Evolutionary conservation across 2,329 filamentous ascomycete genomes (phyloP), one percentile per base, ranked within the genome.

Genomic region (Pseudophaeomoniella oleicola): DNA sequence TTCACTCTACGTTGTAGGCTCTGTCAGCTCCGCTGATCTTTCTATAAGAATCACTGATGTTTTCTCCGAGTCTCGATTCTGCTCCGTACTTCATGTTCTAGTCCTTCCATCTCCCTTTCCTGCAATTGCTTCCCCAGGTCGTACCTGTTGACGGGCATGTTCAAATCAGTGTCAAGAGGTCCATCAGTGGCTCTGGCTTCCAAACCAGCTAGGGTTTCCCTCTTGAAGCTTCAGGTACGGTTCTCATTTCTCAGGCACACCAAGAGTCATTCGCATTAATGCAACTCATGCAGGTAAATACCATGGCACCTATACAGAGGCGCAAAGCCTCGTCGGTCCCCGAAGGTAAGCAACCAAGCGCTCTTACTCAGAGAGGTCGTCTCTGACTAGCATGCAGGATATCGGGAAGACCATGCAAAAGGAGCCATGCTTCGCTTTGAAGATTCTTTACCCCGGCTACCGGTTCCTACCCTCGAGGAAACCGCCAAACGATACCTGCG

Each of bases 351-450:
- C 51, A 33, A 18, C 29, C 44, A 47, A 48, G 49, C 42, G 50
- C 45, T 44, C 38, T 16, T 34, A 35, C 31, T 17, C 14, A 15
- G 11, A 12, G 29, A 31, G 19, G 16, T 9, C 30, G 12, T 37
- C 27, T 15, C 16, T 18, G 5, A 29, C 34, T 12, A 13, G 32
- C 38, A 19, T 6, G 30, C 52, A 77, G 75, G 72, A 45, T 79
- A 78, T 62, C 69, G 67, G 47, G 75, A 79, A 58, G 73, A 79
- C 50, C 54, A 63, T 43, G 66, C 66, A 50, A 78, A 77, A 52
- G 74, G 74, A 40, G 60, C 64, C 30, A 78, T 78, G 72, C 67
- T 78, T 49, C 69, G 75, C 30, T 79, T 74, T 50, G 75, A 79
- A 56, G 72, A 78, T 42, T 78, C 73, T 11, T 66, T 79, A 27